Conservation (phyloP, 305 asterid species). For the Fraxinus sp. region DNA sequence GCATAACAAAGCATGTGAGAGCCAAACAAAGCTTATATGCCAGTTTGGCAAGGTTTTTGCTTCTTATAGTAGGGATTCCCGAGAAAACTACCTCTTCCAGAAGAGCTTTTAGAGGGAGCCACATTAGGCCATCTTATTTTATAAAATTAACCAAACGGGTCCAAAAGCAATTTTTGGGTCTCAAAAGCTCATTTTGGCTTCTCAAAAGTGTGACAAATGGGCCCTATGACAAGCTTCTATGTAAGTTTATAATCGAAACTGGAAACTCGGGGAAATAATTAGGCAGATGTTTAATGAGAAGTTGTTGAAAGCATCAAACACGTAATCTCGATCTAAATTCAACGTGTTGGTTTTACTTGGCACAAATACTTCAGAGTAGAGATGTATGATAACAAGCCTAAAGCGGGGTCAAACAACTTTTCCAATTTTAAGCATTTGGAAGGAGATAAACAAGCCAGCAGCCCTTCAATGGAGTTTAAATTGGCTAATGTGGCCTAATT, state of each 20-base stretch:
- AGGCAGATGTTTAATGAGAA: background rate
- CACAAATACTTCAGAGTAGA: conserved; percentile 1
- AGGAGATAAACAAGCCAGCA: background rate
- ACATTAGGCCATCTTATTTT: background rate
- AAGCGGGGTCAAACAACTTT: background rate
- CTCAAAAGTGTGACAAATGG: background rate
- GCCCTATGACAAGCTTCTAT: background rate
- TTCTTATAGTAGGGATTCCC: background rate
- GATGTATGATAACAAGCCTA: background rate
- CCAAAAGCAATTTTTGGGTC: background rate
- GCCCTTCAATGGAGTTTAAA: background rate
- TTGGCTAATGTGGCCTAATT: background rate
- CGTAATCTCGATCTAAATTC: conserved; percentile 3
- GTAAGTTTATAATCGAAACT: background rate
- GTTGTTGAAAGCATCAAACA: conserved; percentile 11
- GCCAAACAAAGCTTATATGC: background rate
- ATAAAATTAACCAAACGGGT: background rate
- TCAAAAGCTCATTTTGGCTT: background rate
- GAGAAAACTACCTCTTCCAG: background rate
- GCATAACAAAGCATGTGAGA: background rate
- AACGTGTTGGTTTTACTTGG: background rate
- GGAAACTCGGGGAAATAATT: conserved; percentile 4
- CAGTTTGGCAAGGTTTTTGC: background rate
- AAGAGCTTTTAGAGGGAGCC: background rate
- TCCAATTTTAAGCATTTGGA: background rate